These are phyloP conservation scores for Cercospora brassicicola DNA, from an alignment of 2,329 filamentous ascomycete genomes.

Conservation along the genomic window DNA sequence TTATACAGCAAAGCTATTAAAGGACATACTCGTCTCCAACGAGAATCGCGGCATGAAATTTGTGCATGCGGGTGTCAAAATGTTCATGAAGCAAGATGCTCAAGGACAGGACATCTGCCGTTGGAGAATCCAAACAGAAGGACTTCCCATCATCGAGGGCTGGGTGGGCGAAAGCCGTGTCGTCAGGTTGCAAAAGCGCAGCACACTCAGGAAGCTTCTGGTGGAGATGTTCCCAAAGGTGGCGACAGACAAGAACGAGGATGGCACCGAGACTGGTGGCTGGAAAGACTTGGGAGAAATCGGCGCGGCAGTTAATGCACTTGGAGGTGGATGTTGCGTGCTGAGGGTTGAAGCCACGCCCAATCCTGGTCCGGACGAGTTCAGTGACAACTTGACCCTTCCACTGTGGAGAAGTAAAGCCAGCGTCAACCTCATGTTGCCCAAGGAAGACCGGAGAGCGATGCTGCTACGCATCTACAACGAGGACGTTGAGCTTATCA, in stretches of 20 bases:
- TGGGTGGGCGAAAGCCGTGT: constrained; percentile 81
- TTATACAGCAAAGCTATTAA: constrained; percentile 86
- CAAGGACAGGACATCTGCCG: constrained; percentile 82
- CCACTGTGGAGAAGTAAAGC: constrained; percentile 92
- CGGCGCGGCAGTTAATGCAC: constrained; percentile 73
- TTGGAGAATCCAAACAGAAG: constrained; percentile 95
- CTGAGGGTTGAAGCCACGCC: constrained; percentile 62
- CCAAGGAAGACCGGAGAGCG: constrained; percentile 89
- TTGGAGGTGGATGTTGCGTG: constrained; percentile 89
- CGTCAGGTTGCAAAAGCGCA: constrained; percentile 71
- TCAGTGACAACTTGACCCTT: constrained; percentile 77
- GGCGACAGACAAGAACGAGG: constrained; percentile 36
- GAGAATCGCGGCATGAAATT: constrained; percentile 92
- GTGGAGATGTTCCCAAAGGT: constrained; percentile 97
- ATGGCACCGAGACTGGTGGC: constrained; percentile 57
- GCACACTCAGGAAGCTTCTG: constrained; percentile 77
- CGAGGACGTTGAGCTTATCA: constrained; percentile 80
- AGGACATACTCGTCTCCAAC: constrained; percentile 82
- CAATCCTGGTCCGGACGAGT: constrained; percentile 48
- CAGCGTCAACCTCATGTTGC: constrained; percentile 93
- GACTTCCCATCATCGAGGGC: constrained; percentile 83
- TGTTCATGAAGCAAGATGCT: constrained; percentile 97
- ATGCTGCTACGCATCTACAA: constrained; percentile 92
- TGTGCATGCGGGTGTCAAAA: constrained; percentile 94
- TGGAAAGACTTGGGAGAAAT: constrained; percentile 83